Base-by-base conservation (phyloP, 73 alveolate species). In the Paramecium sonneborni region DNA sequence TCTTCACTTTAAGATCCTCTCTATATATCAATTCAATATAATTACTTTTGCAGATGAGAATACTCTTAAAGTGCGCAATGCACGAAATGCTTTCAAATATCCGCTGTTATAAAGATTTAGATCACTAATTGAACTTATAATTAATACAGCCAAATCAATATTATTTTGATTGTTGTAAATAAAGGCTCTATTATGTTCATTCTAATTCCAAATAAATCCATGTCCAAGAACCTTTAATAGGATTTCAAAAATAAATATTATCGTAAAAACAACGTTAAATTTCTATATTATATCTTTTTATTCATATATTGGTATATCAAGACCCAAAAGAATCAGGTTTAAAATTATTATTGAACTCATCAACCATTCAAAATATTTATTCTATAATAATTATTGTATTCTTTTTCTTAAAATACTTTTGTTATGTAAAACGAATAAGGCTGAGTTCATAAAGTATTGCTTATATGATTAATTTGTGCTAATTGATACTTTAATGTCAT, bases 1-100 rank as follows among this genome's bases (percentile, higher is more conserved):
- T 70, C 14, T 35, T 70, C 86, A 70, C 34, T 70, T 32, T 70
- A 70, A 10, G 55, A 70, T 70, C 86, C 86, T 70, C 57, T 24
- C 86, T 70, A 70, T 4, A 10, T 35, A 28, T 28, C 3, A 70
- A 28, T 21, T 70, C 14, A 28, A 70, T 2, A 9, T 4, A 14
- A 24, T 5, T 70, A 70, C 86, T 70, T 48, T 70, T 35, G 37
- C 26, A 15, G 58, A 32, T 28, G 4, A 9, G 30, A 70, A 35
- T 14, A 70, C 4, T 32, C 86, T 28, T 4, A 70, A 6, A 28
- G 34, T 4, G 3, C 86, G 26, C 34, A 70, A 18, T 26, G 86
- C 30, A 9, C 37, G 5, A 28, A 70, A 23, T 28, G 86, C 52
- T 18, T 70, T 70, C 26, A 70, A 35, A 32, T 70, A 70, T 70